Conservation (phyloP, 495 filamentous ascomycete genomes). For the Annulohypoxylon maeteangense region DNA sequence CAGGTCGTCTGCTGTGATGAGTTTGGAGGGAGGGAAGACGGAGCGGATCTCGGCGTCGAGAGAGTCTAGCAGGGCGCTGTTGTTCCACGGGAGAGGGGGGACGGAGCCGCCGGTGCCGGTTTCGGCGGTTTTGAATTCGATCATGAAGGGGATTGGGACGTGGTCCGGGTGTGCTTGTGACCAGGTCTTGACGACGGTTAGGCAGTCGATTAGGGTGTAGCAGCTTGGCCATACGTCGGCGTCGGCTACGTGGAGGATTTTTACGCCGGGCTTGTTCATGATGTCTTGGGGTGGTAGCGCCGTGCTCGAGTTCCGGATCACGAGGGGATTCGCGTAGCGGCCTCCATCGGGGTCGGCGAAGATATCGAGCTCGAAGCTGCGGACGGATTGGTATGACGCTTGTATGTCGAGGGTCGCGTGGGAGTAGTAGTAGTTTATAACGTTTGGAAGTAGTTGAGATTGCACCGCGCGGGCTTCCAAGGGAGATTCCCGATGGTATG, state of each 20-base stretch:
- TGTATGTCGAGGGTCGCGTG: slow-evolving; percentile 42
- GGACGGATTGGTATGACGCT: slow-evolving; percentile 40
- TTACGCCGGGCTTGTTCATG: slow-evolving; percentile 37
- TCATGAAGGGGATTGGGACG: slow-evolving; percentile 47
- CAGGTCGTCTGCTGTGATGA: slow-evolving; percentile 44
- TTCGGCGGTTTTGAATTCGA: slow-evolving; percentile 44
- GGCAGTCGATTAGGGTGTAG: slow-evolving; percentile 43
- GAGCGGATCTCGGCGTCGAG: slow-evolving; percentile 46
- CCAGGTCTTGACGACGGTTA: slow-evolving; percentile 41
- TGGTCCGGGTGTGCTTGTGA: slow-evolving; percentile 39
- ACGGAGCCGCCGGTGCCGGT: slow-evolving; percentile 19
- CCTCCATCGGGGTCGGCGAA: slow-evolving; percentile 44
- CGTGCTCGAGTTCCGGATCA: slow-evolving; percentile 31
- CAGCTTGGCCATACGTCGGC: slow-evolving; percentile 41
- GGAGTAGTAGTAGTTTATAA: slow-evolving; percentile 37
- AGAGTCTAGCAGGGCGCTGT: slow-evolving; percentile 26
- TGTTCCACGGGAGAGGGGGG: slow-evolving; percentile 25
- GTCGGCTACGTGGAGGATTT: slow-evolving; percentile 47
- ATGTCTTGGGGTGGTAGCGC: slow-evolving; percentile 19
- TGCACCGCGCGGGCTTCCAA: slow-evolving; percentile 17
- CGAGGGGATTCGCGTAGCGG: slow-evolving; percentile 40
- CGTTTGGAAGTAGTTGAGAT: slow-evolving; percentile 8
- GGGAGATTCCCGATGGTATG: slow-evolving; percentile 45
- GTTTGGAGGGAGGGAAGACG: slow-evolving; percentile 33
- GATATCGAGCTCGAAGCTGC: slow-evolving; percentile 45